These are phyloP conservation scores for Cercophora scortea DNA, from an alignment of 495 filamentous ascomycete genomes.

Conservation along the genomic window DNA sequence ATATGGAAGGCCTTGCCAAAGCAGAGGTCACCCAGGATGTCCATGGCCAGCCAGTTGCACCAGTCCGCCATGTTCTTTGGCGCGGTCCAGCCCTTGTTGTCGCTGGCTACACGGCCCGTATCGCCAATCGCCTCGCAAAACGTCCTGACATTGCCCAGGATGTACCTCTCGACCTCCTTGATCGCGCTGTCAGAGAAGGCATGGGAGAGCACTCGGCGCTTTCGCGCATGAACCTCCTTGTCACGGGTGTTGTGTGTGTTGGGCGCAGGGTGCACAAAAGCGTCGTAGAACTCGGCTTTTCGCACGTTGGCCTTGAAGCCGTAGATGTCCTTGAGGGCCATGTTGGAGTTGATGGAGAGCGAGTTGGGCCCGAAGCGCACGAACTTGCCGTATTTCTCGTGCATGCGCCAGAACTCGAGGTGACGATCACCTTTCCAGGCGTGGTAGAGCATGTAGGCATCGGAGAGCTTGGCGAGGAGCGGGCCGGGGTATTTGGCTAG, in stretches of 20 bases:
- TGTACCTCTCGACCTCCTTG: constrained; percentile 50
- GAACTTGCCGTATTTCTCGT: constrained; percentile 50
- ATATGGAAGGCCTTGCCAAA: constrained; percentile 68
- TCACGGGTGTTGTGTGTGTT: constrained; percentile 56
- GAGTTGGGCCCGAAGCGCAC: constrained; percentile 56
- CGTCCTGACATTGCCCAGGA: constrained; percentile 43
- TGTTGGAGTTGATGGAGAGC: constrained; percentile 49
- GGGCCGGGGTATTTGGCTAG: constrained; percentile 62
- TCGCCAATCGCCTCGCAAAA: constrained; percentile 44
- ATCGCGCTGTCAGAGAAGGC: constrained; percentile 54
- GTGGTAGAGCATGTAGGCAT: constrained; percentile 49
- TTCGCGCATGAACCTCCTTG: constrained; percentile 52
- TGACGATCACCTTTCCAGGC: constrained; percentile 53
- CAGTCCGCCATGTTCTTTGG: constrained; percentile 53
- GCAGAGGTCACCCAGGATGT: constrained; percentile 63
- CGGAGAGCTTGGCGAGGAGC: constrained; percentile 47
- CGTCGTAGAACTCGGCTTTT: constrained; percentile 58
- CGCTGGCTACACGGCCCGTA: constrained; percentile 22
- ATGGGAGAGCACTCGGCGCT: constrained; percentile 55
- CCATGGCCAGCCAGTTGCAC: constrained; percentile 61
- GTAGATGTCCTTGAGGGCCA: constrained; percentile 54
- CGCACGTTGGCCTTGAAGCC: constrained; percentile 51
- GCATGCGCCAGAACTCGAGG: constrained; percentile 48
- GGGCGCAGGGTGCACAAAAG: constrained; percentile 50
- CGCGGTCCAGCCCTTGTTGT: constrained; percentile 36